phyloP scores from a whole-genome alignment of 805 yeast species.

The Candida silvicultrix region DNA sequence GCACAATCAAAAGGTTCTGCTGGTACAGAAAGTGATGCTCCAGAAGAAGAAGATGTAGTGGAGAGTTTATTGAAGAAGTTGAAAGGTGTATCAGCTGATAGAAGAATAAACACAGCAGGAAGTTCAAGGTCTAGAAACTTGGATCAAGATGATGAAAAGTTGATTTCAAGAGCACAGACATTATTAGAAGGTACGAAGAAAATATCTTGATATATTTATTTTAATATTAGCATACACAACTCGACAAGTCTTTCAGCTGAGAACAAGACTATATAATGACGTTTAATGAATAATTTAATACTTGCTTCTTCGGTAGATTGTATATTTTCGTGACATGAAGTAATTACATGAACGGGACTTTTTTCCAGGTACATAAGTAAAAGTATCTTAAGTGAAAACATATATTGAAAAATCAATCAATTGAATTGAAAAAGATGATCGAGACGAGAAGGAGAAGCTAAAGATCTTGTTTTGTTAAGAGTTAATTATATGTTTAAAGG shows the following conservation, averaged over 20 bases:
- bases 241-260: no score
- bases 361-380: no score
- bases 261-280: background rate
- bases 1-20: conserved; percentile 5
- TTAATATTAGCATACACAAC: background rate
- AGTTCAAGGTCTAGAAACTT: conserved; percentile 3
- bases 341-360: no score
- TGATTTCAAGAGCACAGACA: conserved; percentile 20
- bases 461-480: no score
- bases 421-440: no score
- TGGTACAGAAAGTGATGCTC: conserved; percentile 10
- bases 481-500: conserved; percentile 6
- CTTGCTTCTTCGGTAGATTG: no score
- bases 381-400: no score
- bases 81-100: conserved; percentile 66
- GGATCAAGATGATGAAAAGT: conserved; percentile 8
- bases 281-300: background rate
- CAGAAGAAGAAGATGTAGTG: conserved; percentile 43
- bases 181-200: conserved; percentile 21
- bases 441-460: no score
- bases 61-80: conserved; percentile 80
- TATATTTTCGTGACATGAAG: no score
- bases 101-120: conserved; percentile 16
- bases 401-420: no score
- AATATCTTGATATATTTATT: background rate